These are phyloP conservation scores for Plasmodium knowlesi DNA, from an alignment of 169 alveolate genomes.

Conservation along the genomic window DNA sequence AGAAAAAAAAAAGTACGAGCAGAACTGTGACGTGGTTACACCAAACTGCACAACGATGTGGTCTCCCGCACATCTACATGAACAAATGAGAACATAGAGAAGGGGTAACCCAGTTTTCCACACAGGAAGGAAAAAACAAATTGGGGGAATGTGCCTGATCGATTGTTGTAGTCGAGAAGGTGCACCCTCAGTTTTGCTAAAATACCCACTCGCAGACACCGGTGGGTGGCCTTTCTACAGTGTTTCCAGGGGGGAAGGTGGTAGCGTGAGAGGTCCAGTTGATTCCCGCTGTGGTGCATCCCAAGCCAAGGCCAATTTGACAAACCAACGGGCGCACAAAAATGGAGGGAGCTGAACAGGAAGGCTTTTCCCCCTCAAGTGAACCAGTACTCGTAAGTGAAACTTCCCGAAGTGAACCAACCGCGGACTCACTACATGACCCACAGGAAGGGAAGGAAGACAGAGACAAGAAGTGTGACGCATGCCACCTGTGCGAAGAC, in stretches of 20 bases:
- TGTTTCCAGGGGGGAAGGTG: background rate
- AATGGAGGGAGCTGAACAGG: background rate
- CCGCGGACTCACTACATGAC: background rate
- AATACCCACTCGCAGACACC: background rate
- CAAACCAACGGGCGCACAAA: background rate
- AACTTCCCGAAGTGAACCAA: background rate
- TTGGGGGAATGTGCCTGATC: background rate
- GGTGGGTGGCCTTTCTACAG: background rate
- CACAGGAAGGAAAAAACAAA: background rate
- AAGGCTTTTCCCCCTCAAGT: background rate
- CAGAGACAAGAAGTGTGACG: slow-evolving; percentile 2
- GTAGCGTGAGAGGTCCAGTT: background rate
- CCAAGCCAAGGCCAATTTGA: background rate
- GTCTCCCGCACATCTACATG: background rate
- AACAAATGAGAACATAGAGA: background rate
- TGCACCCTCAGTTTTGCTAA: background rate
- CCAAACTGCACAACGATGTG: background rate
- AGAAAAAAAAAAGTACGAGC: background rate
- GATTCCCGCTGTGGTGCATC: background rate
- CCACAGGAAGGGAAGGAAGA: background rate
- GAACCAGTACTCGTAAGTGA: background rate
- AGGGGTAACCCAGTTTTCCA: background rate
- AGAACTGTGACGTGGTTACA: background rate
- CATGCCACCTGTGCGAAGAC: slow-evolving; percentile 51
- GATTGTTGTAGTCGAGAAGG: background rate